Percentiles rank a stretch among this genome's conserved stretches.
These are phyloP conservation scores for Neofusicoccum sp. DNA, from an alignment of 2,329 filamentous ascomycete species.

Conservation along the genomic window DNA sequence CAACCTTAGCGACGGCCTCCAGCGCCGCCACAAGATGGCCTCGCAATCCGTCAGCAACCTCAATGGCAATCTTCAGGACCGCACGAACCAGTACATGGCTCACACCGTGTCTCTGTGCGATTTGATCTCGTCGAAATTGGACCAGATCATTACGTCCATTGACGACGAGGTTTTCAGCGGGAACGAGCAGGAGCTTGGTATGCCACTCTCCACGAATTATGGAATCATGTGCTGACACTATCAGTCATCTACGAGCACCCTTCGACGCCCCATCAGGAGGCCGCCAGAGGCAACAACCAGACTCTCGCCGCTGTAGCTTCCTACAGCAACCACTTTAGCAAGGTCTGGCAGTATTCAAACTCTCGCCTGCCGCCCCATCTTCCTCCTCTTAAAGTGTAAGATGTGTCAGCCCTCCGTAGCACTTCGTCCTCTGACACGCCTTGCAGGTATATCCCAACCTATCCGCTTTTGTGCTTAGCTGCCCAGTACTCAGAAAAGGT, in stretches of 20 bases:
- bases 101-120: slow-evolving; percentile 52
- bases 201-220: slow-evolving; percentile 25
- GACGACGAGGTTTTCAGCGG: slow-evolving; percentile 60
- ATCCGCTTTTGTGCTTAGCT: slow-evolving; percentile 73
- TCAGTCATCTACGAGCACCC: slow-evolving; percentile 17
- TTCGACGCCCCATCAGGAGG: background rate
- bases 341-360: slow-evolving; percentile 77
- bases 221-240: slow-evolving; percentile 5
- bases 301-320: background rate
- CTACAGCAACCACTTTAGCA: slow-evolving; percentile 62
- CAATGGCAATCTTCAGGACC: slow-evolving; percentile 17
- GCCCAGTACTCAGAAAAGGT: slow-evolving; percentile 74
- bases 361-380: slow-evolving; percentile 68
- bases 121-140: slow-evolving; percentile 61
- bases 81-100: slow-evolving; percentile 38
- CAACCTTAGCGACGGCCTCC: slow-evolving; percentile 8
- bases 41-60: slow-evolving; percentile 12
- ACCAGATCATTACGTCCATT: slow-evolving; percentile 69
- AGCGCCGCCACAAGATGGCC: slow-evolving; percentile 3
- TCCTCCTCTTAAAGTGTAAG: slow-evolving; percentile 65
- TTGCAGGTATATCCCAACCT: slow-evolving; percentile 67
- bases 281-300: background rate
- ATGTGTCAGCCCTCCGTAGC: slow-evolving; percentile 3
- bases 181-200: slow-evolving; percentile 50
- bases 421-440: background rate